phyloP scores from a whole-genome alignment of 2,329 filamentous ascomycete genomes.

The Huntiella decipiens region DNA sequence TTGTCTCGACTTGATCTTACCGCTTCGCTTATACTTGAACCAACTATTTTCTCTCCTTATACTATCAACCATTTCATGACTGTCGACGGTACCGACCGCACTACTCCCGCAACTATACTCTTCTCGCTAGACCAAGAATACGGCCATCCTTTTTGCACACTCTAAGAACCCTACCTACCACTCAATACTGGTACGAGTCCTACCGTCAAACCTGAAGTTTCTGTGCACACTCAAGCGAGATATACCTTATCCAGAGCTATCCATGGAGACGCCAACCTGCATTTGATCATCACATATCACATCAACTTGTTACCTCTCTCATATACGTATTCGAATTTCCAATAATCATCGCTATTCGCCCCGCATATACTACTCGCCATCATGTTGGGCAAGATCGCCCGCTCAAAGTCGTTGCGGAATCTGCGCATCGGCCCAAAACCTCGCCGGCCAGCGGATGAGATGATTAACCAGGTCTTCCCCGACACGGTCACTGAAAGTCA shows the following conservation, averaged over 20 bases:
- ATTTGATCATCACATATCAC: background rate
- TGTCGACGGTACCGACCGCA: background rate
- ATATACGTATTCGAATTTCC: background rate
- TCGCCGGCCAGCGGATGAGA: background rate
- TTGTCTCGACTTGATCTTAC: too few relatives aligned
- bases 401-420: conserved; percentile 9
- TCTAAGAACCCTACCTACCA: background rate
- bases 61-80: background rate
- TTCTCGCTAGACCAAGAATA: background rate
- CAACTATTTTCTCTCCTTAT: conserved; percentile 1
- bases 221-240: too few relatives aligned
- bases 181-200: background rate
- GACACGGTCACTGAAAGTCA: too few relatives aligned
- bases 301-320: background rate
- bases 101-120: background rate
- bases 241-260: too few relatives aligned
- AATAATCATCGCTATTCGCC: background rate
- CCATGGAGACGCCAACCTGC: too few relatives aligned
- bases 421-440: conserved; percentile 2
- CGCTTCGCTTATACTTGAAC: background rate
- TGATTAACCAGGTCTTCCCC: too few relatives aligned
- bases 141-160: background rate
- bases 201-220: background rate
- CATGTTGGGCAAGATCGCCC: conserved; percentile 10
- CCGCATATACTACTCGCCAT: background rate